Percentiles rank a stretch among this genome's conserved stretches.
Conservation (phyloP, 1,284 basidiomycete genomes). For the Trichosporon sp. region DNA sequence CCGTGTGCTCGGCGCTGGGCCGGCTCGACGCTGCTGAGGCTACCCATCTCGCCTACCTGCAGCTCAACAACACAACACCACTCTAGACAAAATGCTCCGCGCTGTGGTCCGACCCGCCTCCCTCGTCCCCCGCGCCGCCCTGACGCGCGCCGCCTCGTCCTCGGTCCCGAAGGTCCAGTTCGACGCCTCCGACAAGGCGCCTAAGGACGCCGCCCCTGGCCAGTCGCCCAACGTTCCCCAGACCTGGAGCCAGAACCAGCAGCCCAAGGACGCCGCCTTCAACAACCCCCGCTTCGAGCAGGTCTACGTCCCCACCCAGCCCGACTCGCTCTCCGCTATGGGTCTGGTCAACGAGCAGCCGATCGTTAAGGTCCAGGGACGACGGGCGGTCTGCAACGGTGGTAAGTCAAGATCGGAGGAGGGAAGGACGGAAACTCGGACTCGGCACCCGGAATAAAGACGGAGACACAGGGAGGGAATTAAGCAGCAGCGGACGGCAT, state of each 20-base stretch:
- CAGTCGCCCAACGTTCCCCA: constrained; percentile 77
- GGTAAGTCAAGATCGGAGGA: constrained; percentile 63
- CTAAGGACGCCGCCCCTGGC: constrained; percentile 23
- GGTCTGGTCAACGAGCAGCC: constrained; percentile 73
- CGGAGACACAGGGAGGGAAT: neutral
- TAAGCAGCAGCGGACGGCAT: too few relatives aligned
- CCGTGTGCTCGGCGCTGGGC: neutral
- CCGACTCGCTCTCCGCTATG: constrained; percentile 32
- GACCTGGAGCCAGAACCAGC: constrained; percentile 77
- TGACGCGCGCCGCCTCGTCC: constrained; percentile 13
- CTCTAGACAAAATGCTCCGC: constrained; percentile 25
- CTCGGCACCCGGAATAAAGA: neutral
- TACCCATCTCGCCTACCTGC: neutral
- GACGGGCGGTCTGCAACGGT: constrained; percentile 90
- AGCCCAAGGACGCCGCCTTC: constrained; percentile 51
- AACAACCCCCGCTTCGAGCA: constrained; percentile 72
- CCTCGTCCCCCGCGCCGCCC: constrained; percentile 9
- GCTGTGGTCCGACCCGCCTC: constrained; percentile 22
- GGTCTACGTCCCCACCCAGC: constrained; percentile 80
- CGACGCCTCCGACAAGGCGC: constrained; percentile 20
- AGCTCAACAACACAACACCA: neutral
- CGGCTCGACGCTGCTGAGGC: too few relatives aligned
- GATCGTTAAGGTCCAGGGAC: constrained; percentile 73
- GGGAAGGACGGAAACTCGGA: neutral
- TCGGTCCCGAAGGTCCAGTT: constrained; percentile 13